Conservation (phyloP, 2,329 filamentous ascomycete genomes). For the Clarireedia homoeocarpa region DNA sequence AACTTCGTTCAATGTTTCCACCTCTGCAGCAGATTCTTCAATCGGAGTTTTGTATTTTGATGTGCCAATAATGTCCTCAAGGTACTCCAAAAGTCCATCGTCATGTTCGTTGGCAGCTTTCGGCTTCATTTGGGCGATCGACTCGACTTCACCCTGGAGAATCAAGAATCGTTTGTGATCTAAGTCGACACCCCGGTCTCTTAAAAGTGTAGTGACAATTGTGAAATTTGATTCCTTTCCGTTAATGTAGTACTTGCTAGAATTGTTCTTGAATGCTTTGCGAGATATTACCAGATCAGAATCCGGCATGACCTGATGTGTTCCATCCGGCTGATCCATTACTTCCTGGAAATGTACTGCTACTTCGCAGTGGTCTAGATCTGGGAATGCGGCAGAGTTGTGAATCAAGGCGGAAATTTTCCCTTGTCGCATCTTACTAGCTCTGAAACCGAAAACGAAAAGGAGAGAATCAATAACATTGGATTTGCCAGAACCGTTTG, state of each 20-base stretch:
- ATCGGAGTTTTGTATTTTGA: slow-evolving; percentile 98
- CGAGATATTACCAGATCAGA: slow-evolving; percentile 84
- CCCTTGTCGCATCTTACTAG: slow-evolving; percentile 98
- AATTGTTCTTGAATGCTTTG: slow-evolving; percentile 94
- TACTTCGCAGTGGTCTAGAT: slow-evolving; percentile 88
- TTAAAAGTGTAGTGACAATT: slow-evolving; percentile 76
- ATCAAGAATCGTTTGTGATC: slow-evolving; percentile 98
- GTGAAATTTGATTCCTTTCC: slow-evolving; percentile 86
- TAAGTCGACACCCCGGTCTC: slow-evolving; percentile 83
- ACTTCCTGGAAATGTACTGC: slow-evolving; percentile 96
- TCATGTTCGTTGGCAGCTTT: slow-evolving; percentile 94
- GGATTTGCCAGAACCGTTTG: slow-evolving; percentile 96
- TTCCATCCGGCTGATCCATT: slow-evolving; percentile 73
- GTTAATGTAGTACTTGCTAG: slow-evolving; percentile 97
- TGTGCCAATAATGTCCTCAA: slow-evolving; percentile 97
- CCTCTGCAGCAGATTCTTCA: slow-evolving; percentile 83
- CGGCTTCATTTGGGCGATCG: slow-evolving; percentile 97
- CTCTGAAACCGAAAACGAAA: slow-evolving; percentile 98
- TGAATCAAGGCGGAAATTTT: slow-evolving; percentile 98
- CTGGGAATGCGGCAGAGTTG: slow-evolving; percentile 81
- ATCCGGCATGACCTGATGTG: slow-evolving; percentile 69
- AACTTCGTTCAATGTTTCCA: slow-evolving; percentile 87
- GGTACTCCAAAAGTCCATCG: slow-evolving; percentile 89
- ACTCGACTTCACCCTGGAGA: slow-evolving; percentile 94
- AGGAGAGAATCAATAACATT: slow-evolving; percentile 97